Evolutionary conservation across 352 stramenopile species (phyloP), one percentile per base, ranked within the genome.

Genomic region (Phytophthora capsici): DNA sequence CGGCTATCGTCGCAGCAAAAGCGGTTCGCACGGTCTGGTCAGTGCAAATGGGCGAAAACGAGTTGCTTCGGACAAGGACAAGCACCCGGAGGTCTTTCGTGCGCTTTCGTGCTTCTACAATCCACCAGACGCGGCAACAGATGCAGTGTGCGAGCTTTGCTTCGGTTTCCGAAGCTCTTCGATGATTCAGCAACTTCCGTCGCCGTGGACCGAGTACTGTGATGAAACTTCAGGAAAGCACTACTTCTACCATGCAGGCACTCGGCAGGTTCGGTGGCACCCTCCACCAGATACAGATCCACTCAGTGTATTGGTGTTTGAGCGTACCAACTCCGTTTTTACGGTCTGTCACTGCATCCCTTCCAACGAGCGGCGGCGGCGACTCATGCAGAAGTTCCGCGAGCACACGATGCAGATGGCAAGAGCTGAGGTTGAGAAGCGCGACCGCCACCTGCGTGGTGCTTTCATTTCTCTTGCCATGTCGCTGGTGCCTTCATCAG

Each of bases 321-420:
- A 85, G 40, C 69, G 69, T 36, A 89, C 80, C 1, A 87, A 86
- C 48, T 86, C 82, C 6, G 66, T 88, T 7, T 73, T 62, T 20
- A 86, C 66, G n/a, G 65, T 91, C 6, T 91, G 80, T 17, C 76
- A 58, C 49, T 91, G 80, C 41, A 88, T 86, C 12, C 82, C 78
- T 32, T 88, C 82, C 25, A 69, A 70, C 20, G 76, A 88, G 23
- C 63, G 74, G 7, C 76, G 80, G 0, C 34, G 56, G 1, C 71
- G 75, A n/a, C 70, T 84, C 12, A 82, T 87, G 75, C 66, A 85
- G 32, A 84, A 88, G 50, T 86, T 89, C 30, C 66, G 69, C 37
- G 71, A 79, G 50, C 78, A 84, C 38, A 76, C 79, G 6, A 41
- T 76, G 23, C 63, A 79, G 13, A 77, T 76, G 8, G 78, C 78